A percentile compares a stretch with the other conserved stretches of the same genome.
Conservation (phyloP, 257 asterid genomes). For the Salvia rosmarinus region DNA sequence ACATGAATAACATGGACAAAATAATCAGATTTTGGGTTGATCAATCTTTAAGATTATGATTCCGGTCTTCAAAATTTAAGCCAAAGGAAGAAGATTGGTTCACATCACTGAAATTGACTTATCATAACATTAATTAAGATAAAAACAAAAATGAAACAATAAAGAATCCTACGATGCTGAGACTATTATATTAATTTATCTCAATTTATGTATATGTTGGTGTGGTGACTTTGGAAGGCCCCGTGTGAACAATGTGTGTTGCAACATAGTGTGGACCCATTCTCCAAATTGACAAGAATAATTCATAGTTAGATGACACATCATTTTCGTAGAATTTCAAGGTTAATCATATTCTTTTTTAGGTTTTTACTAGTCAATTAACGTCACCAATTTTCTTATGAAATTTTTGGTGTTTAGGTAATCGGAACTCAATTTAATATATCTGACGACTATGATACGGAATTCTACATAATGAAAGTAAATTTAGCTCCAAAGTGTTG, state of each 20-base stretch:
- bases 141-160: background rate
- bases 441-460: too few species aligned
- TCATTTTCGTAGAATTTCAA: too few species aligned
- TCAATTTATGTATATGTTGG: background rate
- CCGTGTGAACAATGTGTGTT: conserved; percentile 1
- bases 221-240: conserved; percentile 1
- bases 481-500: too few species aligned
- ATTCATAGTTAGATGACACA: too few species aligned
- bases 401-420: too few species aligned
- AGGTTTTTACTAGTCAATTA: too few species aligned
- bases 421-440: too few species aligned
- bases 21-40: background rate
- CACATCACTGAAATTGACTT: background rate
- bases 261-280: background rate
- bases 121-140: background rate
- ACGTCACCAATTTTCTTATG: too few species aligned
- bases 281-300: background rate
- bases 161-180: conserved; percentile 9
- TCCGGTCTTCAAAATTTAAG: background rate
- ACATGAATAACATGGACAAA: background rate
- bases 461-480: too few species aligned
- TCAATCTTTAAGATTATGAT: too few species aligned
- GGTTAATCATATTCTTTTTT: too few species aligned
- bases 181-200: background rate
- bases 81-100: background rate